phyloP scores from a whole-genome alignment of 495 filamentous ascomycete genomes.

The Podospora pseudocomata region DNA sequence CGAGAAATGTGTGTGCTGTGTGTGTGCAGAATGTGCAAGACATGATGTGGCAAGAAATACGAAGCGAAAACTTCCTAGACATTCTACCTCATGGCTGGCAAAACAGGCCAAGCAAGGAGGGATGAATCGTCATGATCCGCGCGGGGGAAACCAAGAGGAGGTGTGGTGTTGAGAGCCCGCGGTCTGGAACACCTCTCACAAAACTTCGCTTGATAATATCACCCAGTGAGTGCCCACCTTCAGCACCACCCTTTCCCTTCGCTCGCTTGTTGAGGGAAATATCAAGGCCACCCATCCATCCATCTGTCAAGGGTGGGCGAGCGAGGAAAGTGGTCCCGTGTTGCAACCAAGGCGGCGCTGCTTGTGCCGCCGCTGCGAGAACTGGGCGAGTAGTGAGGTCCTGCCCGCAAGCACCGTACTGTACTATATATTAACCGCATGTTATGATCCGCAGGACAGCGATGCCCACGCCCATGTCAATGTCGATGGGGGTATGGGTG shows the following conservation, averaged over 20 bases:
- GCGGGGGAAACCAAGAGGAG: too few relatives aligned
- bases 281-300: not conserved
- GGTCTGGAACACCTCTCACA: not conserved
- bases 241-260: not conserved
- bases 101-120: not conserved
- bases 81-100: not conserved
- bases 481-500: not conserved
- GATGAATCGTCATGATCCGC: too few relatives aligned
- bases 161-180: not conserved
- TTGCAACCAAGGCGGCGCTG: not conserved
- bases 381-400: not conserved
- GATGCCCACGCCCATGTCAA: not conserved
- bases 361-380: not conserved
- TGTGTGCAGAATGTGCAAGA: not conserved
- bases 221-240: not conserved
- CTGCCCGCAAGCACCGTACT: not conserved
- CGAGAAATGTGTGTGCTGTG: not conserved
- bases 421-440: not conserved
- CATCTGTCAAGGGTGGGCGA: not conserved
- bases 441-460: conserved; percentile 1
- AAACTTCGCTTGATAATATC: not conserved
- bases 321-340: not conserved
- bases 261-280: not conserved
- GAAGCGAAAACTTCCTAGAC: not conserved
- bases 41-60: not conserved